A percentile compares a stretch with the other conserved stretches of the same genome.
phyloP scores from a whole-genome alignment of 768 basidiomycete species.

The Leccinum incarnatum region DNA sequence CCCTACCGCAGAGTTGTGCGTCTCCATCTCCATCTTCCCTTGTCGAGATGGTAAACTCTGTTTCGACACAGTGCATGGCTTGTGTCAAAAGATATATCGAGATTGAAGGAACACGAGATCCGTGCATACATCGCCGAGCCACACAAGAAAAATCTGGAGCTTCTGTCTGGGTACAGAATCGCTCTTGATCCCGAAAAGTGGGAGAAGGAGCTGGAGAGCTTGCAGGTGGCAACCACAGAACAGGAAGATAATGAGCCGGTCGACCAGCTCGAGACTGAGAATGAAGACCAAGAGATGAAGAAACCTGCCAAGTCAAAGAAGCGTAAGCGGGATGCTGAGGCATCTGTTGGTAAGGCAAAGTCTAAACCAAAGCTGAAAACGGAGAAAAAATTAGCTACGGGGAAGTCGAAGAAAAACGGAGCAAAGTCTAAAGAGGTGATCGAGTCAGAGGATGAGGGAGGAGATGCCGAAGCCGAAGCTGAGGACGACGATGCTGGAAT shows the following conservation, averaged over 20 bases:
- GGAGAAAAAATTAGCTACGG: constrained; percentile 30
- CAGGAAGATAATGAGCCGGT: constrained; percentile 59
- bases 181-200: constrained; percentile 71
- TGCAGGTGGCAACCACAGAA: constrained; percentile 37
- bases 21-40: constrained; percentile 24
- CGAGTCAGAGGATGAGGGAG: constrained; percentile 64
- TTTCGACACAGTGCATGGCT: constrained; percentile 71
- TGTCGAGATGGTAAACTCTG: constrained; percentile 8
- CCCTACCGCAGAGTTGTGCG: constrained; percentile 92
- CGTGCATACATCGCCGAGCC: constrained; percentile 77
- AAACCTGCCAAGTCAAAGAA: constrained; percentile 47
- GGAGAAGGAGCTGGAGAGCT: constrained; percentile 46
- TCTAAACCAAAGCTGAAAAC: constrained; percentile 47
- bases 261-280: constrained; percentile 60
- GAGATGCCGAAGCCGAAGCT: constrained; percentile 45
- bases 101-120: constrained; percentile 77
- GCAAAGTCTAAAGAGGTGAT: constrained; percentile 59
- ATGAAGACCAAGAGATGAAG: constrained; percentile 50
- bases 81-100: constrained; percentile 75
- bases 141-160: constrained; percentile 72
- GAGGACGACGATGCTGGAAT: constrained; percentile 46
- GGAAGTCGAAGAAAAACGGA: constrained; percentile 53
- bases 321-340: constrained; percentile 64
- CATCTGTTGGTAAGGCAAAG: constrained; percentile 37
- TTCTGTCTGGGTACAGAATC: constrained; percentile 74